Evolutionary conservation across 371 early-diverging fungal genomes (phyloP), one percentile per base, ranked within the genome.

Genomic region (Fennellomyces sp.): DNA sequence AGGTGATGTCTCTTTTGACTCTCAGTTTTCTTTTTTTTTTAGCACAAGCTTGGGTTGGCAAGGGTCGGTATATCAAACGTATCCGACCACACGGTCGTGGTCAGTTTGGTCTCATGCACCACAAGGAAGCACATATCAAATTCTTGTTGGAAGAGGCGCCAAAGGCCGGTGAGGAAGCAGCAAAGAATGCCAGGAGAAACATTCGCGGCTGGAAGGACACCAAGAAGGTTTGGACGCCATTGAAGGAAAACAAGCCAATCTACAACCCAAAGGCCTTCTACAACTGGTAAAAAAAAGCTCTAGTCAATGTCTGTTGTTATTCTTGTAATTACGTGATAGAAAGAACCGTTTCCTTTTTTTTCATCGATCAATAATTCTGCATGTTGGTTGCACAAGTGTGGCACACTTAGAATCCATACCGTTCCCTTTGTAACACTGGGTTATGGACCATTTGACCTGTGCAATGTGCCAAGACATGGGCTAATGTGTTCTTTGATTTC

Each of bases 41-140:
- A 77, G 82, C 80, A 47, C 89, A 89, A 68, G 92, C 93, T 2
- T 94, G 93, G 84, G 95, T 95, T 19, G 97, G 97, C 21, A 96
- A 96, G 73, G 96, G 96, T 4, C 63, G 69, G 35, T 94, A 87
- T 65, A 60, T 80, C 23, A 81, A 85, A 41, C 79, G 89, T 21
- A 65, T 94, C 50, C 82, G 85, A 61, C 80, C 81, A 36, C 92
- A 93, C 63, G 96, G 91, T 5, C 81, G 95, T 49, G 97, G 96
- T 15, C 78, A 92, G 54, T 86, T 88, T 52, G 95, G 95, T 55
- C 69, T 89, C 8, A 89, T 91, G 81, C 86, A 91, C 62, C 84
- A 84, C 45, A 93, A 92, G 21, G 70, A 73, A 26, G 87, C 94
- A 5, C 96, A 96, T 63, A 80, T 97, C 74, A 93, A 91, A 70